Evolutionary conservation across 2,329 filamentous ascomycete species (phyloP).

Genomic region (Fusarium siculi): DNA sequence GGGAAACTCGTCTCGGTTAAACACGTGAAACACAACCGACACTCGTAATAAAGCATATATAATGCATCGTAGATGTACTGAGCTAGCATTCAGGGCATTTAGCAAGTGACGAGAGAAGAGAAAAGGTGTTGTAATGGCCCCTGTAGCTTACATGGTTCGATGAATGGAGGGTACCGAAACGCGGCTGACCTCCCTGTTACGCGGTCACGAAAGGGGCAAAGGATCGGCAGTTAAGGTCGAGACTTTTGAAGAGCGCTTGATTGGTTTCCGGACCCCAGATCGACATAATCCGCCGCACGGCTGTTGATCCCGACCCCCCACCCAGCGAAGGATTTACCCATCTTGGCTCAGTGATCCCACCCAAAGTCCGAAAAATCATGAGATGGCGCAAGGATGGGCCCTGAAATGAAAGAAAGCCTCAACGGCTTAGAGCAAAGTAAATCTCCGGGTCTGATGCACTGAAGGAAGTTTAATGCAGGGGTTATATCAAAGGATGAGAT

Average conservation of each 20-base stretch:
- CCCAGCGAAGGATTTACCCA: not conserved
- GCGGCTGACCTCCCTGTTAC: not conserved
- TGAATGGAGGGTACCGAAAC: not conserved
- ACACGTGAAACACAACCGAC: not conserved
- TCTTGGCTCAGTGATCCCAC: not conserved
- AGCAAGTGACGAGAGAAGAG: not conserved
- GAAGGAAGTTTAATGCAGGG: not conserved
- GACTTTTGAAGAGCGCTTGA: not conserved
- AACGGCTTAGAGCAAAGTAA: not conserved
- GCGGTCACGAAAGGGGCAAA: not conserved
- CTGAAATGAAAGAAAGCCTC: not conserved
- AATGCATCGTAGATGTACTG: no score
- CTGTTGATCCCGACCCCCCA: slow-evolving; percentile 2
- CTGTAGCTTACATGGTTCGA: not conserved
- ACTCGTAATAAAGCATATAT: not conserved
- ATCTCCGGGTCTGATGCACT: not conserved
- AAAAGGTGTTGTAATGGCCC: not conserved
- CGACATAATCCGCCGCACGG: not conserved
- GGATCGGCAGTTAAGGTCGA: not conserved
- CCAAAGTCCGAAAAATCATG: not conserved
- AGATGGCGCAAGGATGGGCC: not conserved
- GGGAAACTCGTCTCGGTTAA: not conserved
- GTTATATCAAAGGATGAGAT: not conserved
- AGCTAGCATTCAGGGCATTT: no score
- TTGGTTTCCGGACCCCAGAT: not conserved